Base-by-base conservation (phyloP, 2,329 filamentous ascomycete genomes). In the Pseudogymnoascus sp. region DNA sequence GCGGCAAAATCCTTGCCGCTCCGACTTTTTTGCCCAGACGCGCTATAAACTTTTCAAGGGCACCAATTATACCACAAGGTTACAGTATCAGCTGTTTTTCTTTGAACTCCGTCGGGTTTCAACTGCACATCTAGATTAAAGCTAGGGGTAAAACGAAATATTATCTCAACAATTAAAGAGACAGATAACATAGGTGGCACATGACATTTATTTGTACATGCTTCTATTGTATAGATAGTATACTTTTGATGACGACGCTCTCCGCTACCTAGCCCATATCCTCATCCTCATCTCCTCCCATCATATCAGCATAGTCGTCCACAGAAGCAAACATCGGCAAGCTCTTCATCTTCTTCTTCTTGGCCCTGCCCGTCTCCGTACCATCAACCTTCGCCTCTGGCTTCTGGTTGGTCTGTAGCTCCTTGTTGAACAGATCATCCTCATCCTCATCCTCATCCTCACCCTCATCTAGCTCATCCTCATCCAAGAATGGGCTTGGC, bases 321-420 rank as follows among this genome's bases (percentile, higher is more conserved):
- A 82, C 88, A 33, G 90, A 95, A 18, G 95, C 94, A 77, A 99
- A 99, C 36, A 86, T 95, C 6, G 94, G 94, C 67, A 99, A 78
- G 65, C 85, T 85, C 82, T 91, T 96, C 74, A 97, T 80, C 77
- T 90, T 90, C 81, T 87, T 91, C 77, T 83, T 87, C 77, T 89
- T 90, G 72, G 84, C 81, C 68, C 79, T 81, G 64, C 71, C 72
- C 57, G 70, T 71, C 65, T 75, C 69, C 37, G 68, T 68, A 7
- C 67, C 64, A 4, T 71, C 71, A 57, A 77, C 77, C 7, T 76
- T 75, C 33, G 77, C 75, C 25, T 77, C 75, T 30, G 74, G 76
- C 11, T 73, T 68, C 53, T 68, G 66, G 39, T 61, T 65, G 60
- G 63, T 65, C 41, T 71, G 66, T 11, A 75, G 62, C 36, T 77